phyloP scores from a whole-genome alignment of 352 stramenopile genomes.

The Hyaloperonospora brassicae region DNA sequence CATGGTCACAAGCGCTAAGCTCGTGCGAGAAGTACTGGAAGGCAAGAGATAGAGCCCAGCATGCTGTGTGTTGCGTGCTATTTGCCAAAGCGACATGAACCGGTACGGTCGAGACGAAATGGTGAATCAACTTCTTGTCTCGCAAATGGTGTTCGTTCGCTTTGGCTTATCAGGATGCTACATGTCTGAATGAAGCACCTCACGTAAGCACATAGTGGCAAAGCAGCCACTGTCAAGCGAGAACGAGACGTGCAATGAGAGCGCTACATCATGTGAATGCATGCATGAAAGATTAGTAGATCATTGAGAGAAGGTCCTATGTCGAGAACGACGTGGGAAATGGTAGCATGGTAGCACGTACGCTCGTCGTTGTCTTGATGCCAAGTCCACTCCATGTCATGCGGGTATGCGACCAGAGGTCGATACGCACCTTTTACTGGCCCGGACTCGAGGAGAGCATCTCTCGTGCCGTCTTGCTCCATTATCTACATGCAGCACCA shows the following conservation, averaged over 20 bases:
- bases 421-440: conserved; percentile 62
- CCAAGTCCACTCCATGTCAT: conserved; percentile 39
- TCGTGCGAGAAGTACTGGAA: conserved; percentile 80
- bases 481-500: conserved; percentile 29
- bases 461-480: conserved; percentile 37
- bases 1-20: conserved; percentile 88
- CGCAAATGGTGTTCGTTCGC: too few species aligned
- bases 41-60: conserved; percentile 32
- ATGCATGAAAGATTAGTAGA: not conserved
- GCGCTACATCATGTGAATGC: conserved; percentile 5
- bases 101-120: too few species aligned
- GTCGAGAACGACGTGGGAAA: too few species aligned
- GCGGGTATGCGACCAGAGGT: conserved; percentile 32
- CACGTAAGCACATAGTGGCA: conserved; percentile 73
- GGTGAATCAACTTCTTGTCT: too few species aligned
- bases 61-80: too few species aligned
- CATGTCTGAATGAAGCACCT: conserved; percentile 43
- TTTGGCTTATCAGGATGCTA: too few species aligned
- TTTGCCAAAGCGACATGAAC: too few species aligned
- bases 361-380: conserved; percentile 19
- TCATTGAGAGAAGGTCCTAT: not conserved
- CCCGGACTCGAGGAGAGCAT: conserved; percentile 27
- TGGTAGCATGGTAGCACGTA: conserved; percentile 10
- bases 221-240: conserved; percentile 57
- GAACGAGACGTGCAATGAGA: conserved; percentile 37